Base-by-base conservation (phyloP, 768 basidiomycete species). In the Leccinum aurantiacum region DNA sequence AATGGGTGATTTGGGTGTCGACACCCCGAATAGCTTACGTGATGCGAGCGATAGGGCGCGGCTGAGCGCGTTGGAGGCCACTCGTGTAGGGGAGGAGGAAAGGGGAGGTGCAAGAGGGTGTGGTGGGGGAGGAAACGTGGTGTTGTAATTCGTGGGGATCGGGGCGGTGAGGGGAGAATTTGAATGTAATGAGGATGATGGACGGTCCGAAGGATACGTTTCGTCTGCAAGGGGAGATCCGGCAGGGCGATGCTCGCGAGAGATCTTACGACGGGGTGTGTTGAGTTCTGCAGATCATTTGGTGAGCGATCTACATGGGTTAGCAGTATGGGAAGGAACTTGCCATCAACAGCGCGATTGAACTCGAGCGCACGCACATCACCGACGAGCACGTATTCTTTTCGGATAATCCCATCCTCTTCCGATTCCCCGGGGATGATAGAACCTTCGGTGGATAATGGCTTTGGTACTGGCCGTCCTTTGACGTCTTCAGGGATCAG, bases 321-420 rank as follows among this genome's bases (percentile, higher is more conserved):
- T 14, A 37, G 11, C 4, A 41, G 14, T 33, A 46, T 24, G 8
- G 14, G 53, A 41, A 52, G 27, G 25, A 17, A 73, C 86, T 66
- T 61, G 91, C 95, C 95, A 77, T 98, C 96, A 2, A 96, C 89
- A 3, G 93, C 84, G 15, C 86, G 85, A 71, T 93, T 93, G 71
- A 98, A 93, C 71, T 98, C 95, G 3, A 98, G 90, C 2, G 91
- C 91, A 53, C 88, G 82, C 56, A 84, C 85, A 72, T 99, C 94
- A 47, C 90, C 95, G 1, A 98, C 91, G 1, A 99, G 83, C 0
- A 98, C 96, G 66, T 99, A 99, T 68, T 98, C 96, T 62, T 86
- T 82, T 55, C 89, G 82, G 53, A 93, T 79, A 53, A 87, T 77
- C 0, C 89, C 89, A 68, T 92, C 90, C 69, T 93, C 90, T 67